Percentiles rank a stretch among this genome's conserved stretches.
phyloP scores from a whole-genome alignment of 495 filamentous ascomycete species.

The Thermothielavioides terrestris region DNA sequence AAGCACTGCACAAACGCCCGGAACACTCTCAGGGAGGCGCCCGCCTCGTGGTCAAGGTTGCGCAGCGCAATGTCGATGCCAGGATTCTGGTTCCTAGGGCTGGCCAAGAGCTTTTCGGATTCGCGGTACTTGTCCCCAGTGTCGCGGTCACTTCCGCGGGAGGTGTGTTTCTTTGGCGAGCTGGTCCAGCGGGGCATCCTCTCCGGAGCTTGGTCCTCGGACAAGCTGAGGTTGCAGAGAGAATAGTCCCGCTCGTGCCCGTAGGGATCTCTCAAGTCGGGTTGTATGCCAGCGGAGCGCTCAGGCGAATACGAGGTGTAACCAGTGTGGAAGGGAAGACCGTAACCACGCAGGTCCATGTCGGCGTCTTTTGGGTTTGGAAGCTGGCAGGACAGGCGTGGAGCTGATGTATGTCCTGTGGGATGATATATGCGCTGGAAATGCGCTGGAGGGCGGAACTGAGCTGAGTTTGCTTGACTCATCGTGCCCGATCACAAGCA shows the following conservation, averaged over 20 bases:
- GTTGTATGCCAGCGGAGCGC: not conserved
- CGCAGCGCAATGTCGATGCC: conserved; percentile 13
- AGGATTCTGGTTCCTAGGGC: not conserved
- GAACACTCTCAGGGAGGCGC: conserved; percentile 6
- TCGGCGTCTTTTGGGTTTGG: not conserved
- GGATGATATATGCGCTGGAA: no score
- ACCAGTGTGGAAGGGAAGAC: not conserved
- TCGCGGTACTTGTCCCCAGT: not conserved
- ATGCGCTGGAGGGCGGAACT: no score
- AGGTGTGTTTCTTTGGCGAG: not conserved
- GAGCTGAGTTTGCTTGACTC: no score
- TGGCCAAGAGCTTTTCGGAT: not conserved
- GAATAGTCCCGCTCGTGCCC: not conserved
- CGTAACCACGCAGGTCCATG: not conserved
- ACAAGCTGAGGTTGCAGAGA: not conserved
- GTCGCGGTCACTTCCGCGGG: not conserved
- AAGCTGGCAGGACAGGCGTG: no score
- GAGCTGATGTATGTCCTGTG: not conserved
- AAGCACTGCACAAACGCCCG: conserved; percentile 10
- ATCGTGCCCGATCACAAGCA: not conserved
- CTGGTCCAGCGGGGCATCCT: not conserved
- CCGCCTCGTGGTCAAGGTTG: conserved; percentile 8
- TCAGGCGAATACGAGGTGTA: not conserved
- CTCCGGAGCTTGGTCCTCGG: not conserved
- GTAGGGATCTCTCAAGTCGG: not conserved